Percentiles rank a stretch among this genome's conserved stretches.
phyloP scores from a whole-genome alignment of 139 green algal species.

The Tetradesmus obliquus region DNA sequence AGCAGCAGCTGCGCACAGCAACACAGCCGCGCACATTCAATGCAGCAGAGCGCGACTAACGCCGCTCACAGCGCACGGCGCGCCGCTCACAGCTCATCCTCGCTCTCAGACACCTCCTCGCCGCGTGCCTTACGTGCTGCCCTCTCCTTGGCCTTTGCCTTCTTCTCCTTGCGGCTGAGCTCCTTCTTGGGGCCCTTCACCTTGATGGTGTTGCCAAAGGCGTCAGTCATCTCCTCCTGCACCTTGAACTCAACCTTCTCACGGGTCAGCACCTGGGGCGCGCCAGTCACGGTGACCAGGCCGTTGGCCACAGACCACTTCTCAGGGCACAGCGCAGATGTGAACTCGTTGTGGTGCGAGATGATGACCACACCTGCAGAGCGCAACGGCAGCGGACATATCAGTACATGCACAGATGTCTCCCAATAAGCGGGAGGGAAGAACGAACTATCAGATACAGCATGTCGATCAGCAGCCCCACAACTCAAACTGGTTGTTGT shows the following conservation, averaged over 20 bases:
- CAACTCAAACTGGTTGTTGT: too few relatives aligned
- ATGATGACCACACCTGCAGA: conserved; percentile 75
- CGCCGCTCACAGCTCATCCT: conserved; percentile 66
- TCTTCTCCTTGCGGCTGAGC: conserved; percentile 93
- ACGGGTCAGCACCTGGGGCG: conserved; percentile 48
- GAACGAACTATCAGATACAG: too few relatives aligned
- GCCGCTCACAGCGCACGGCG: neutral
- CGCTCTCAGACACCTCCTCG: conserved; percentile 81
- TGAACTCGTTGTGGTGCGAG: conserved; percentile 83
- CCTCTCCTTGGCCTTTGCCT: conserved; percentile 75
- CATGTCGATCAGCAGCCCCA: too few relatives aligned
- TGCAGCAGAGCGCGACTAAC: neutral
- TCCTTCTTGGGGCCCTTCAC: conserved; percentile 90
- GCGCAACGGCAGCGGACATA: too few relatives aligned
- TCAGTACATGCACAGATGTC: too few relatives aligned
- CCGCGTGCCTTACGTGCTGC: conserved; percentile 76
- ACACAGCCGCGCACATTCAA: neutral
- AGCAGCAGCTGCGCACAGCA: neutral
- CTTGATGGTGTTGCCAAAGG: conserved; percentile 92
- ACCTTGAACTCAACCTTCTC: conserved; percentile 87
- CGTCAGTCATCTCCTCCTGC: conserved; percentile 87
- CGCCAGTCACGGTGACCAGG: conserved; percentile 66
- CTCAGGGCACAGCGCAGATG: conserved; percentile 80
- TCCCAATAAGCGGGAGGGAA: too few relatives aligned
- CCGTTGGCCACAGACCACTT: conserved; percentile 89